These are phyloP conservation scores for Micractinium sp. DNA, from an alignment of 139 green algal genomes.

Conservation along the genomic window DNA sequence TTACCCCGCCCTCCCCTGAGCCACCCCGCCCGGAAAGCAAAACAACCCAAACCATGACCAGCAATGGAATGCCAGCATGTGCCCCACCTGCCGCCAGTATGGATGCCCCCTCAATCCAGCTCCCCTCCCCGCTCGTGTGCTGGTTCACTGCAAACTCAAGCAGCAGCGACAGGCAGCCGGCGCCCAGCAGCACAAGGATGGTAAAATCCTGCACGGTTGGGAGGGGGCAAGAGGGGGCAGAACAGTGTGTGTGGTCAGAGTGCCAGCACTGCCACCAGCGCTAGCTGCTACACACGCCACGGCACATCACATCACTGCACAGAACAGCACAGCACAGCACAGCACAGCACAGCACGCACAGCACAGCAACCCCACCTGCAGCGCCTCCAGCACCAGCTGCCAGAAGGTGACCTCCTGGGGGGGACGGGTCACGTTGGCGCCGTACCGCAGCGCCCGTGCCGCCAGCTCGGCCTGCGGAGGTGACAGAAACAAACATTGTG, in stretches of 20 bases:
- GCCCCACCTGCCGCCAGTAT: slow-evolving; percentile 83
- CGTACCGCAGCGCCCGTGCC: slow-evolving; percentile 24
- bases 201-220: slow-evolving; percentile 59
- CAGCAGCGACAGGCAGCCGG: slow-evolving; percentile 61
- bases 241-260: background rate
- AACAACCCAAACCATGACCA: too few relatives aligned
- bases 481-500: too few relatives aligned
- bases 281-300: too few relatives aligned
- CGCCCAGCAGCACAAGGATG: slow-evolving; percentile 66
- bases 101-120: slow-evolving; percentile 75
- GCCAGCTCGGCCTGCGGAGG: slow-evolving; percentile 18
- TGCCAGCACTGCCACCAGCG: background rate
- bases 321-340: background rate
- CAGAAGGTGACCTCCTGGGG: slow-evolving; percentile 47
- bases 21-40: too few relatives aligned
- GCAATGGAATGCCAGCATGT: too few relatives aligned
- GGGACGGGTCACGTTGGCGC: slow-evolving; percentile 28
- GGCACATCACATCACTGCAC: background rate
- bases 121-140: slow-evolving; percentile 11
- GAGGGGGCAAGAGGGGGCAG: background rate
- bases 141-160: slow-evolving; percentile 48
- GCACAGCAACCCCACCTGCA: slow-evolving; percentile 28
- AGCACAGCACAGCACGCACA: background rate
- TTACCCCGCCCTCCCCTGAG: slow-evolving; percentile 39
- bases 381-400: slow-evolving; percentile 55